Evolutionary conservation across 2,329 filamentous ascomycete species (phyloP), one percentile per base, ranked within the genome.

Genomic region (Cladosporium cucumerinum): DNA sequence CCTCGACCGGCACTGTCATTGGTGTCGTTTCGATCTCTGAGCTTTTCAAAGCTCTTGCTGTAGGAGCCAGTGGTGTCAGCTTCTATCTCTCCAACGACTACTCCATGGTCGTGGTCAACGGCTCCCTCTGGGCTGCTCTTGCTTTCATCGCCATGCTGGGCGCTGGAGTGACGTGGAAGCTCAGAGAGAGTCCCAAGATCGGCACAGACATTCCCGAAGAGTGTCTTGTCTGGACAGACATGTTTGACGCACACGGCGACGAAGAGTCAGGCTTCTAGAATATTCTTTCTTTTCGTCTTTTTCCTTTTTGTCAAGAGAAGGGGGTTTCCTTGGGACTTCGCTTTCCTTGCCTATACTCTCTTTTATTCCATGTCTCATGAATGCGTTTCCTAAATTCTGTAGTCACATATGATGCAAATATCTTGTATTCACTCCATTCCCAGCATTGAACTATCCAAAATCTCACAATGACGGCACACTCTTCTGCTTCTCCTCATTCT

Each of bases 1-100:
- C 77, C 59, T 80, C 78, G 0, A 78, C 80, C 6, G 81, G 80
- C 46, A 81, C 80, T 21, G 77, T 82, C 6, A 77, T 82, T 54
- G 81, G 81, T n/a, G 75, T 82, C 70, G 77, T 82, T 71, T 80
- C 81, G 64, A 73, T 81, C 5, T 78, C 80, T 23, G 79, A 75
- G 62, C 73, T 82, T 6, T 81, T 82, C 73, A 80, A 79, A 63
- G 80, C 79, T 14, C 76, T 82, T 28, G 80, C 80, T 7, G 80
- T 82, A 1, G 79, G 79, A 1, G 77, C 80, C 23, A 78, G 75
- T 26, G 80, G 80, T 5, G 76, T 79, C 12, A 79, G 76, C 68
- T 82, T 81, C 69, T 81, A 78, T 66, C 72, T 82, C 49, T 79
- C 78, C 69, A 75, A 76, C 68, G 79, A 80, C 57, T 71, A 79